Conservation (phyloP, 768 basidiomycete species). For the Leucosporidium yakuticum region DNA sequence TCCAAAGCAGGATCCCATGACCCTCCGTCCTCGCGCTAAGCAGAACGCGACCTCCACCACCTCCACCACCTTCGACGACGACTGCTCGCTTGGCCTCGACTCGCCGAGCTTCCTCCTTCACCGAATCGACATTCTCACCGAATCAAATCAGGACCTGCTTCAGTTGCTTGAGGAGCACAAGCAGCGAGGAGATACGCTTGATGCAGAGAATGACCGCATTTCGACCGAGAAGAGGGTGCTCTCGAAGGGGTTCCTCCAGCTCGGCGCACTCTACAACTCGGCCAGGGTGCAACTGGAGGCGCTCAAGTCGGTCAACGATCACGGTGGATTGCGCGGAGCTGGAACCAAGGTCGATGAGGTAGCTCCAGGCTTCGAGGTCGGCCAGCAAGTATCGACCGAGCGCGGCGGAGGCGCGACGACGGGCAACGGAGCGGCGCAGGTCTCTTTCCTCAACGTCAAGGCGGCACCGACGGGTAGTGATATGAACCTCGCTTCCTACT, state of each 20-base stretch:
- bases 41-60: not conserved
- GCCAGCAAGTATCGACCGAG: not conserved
- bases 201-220: not conserved
- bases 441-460: not conserved
- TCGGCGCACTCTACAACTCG: not conserved
- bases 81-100: not conserved
- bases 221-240: not conserved
- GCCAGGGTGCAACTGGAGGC: not conserved
- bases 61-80: not conserved
- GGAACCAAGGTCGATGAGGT: not conserved
- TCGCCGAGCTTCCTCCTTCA: not conserved
- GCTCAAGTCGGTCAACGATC: not conserved
- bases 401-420: not conserved
- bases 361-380: not conserved
- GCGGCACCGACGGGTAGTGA: not conserved
- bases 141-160: not conserved
- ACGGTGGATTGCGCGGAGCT: not conserved
- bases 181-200: not conserved
- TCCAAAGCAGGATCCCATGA: not conserved
- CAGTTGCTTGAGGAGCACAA: not conserved
- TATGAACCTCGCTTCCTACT: too few species aligned
- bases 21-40: not conserved
- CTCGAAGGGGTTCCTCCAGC: not conserved
- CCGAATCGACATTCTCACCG: too few species aligned
- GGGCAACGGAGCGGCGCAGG: not conserved